phyloP scores from a whole-genome alignment of 192 early-diverging fungal genomes.

The Coemansia sp. region DNA sequence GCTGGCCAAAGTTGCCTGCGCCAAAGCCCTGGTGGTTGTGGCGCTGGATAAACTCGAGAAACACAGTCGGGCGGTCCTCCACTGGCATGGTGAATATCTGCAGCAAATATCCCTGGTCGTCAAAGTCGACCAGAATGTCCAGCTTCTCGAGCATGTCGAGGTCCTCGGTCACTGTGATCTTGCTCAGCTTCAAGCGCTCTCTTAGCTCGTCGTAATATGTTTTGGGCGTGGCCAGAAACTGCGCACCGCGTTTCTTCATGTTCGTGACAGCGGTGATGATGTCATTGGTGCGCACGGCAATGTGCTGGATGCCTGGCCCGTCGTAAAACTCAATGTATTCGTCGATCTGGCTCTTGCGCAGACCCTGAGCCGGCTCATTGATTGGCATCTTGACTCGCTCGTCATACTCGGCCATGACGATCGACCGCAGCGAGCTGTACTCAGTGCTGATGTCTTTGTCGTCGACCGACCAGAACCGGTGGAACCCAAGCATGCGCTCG shows the following conservation, averaged over 20 bases:
- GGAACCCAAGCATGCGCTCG: conserved; percentile 91
- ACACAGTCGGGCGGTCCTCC: conserved; percentile 94
- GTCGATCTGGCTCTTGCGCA: conserved; percentile 95
- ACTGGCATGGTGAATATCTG: conserved; percentile 91
- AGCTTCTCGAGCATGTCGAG: conserved; percentile 80
- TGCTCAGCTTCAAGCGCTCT: conserved; percentile 67
- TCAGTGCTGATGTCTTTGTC: conserved; percentile 95
- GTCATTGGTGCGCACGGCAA: conserved; percentile 87
- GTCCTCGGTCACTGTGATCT: conserved; percentile 75
- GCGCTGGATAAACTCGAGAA: conserved; percentile 96
- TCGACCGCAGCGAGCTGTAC: conserved; percentile 89
- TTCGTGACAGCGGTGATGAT: conserved; percentile 81
- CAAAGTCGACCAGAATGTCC: conserved; percentile 93
- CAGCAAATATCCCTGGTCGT: conserved; percentile 93
- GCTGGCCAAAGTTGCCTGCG: conserved; percentile 96
- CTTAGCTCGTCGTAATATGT: conserved; percentile 88
- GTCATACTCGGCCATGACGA: conserved; percentile 92
- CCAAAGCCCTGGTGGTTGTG: conserved; percentile 91
- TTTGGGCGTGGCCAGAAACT: conserved; percentile 83
- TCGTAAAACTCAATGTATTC: conserved; percentile 59
- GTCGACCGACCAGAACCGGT: conserved; percentile 98
- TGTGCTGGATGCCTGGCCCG: conserved; percentile 86
- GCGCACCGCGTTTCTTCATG: conserved; percentile 81
- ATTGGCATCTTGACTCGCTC: conserved; percentile 96
- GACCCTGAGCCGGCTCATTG: conserved; percentile 92